These are phyloP conservation scores for Aciculosporium take DNA, from an alignment of 2,329 filamentous ascomycete species.

Conservation along the genomic window DNA sequence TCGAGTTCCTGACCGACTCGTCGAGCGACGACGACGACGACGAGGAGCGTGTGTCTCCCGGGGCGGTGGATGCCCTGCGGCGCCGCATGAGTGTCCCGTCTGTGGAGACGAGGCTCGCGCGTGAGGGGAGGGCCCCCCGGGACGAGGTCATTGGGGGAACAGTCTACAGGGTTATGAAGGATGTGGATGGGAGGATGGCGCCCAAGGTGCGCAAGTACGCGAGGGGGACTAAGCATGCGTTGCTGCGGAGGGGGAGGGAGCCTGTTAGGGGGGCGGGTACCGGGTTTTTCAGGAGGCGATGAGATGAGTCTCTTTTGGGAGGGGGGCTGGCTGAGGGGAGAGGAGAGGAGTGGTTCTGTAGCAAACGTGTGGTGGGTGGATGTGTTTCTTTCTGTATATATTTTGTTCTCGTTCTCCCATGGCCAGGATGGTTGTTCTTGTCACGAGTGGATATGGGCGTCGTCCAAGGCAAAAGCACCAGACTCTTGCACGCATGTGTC, in stretches of 20 bases:
- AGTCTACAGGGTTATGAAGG: conserved; percentile 34
- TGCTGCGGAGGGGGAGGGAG: conserved; percentile 31
- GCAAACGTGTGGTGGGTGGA: too few relatives aligned
- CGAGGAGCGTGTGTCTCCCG: conserved; percentile 30
- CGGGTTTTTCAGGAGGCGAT: conserved; percentile 28
- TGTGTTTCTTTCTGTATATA: too few relatives aligned
- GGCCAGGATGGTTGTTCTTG: too few relatives aligned
- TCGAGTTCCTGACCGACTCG: conserved; percentile 39
- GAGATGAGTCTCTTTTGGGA: not conserved
- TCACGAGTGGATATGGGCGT: too few relatives aligned
- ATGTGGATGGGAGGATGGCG: conserved; percentile 31
- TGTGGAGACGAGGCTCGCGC: conserved; percentile 23
- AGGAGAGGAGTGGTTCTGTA: too few relatives aligned
- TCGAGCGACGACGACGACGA: conserved; percentile 26
- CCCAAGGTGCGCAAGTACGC: conserved; percentile 32
- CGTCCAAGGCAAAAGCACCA: too few relatives aligned
- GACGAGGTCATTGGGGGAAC: conserved; percentile 39
- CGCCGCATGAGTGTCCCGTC: conserved; percentile 29
- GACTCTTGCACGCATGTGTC: too few relatives aligned
- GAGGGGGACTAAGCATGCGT: conserved; percentile 25
- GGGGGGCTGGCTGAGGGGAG: not conserved
- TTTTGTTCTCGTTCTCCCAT: too few relatives aligned
- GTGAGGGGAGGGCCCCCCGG: conserved; percentile 23
- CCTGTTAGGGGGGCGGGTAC: conserved; percentile 18
- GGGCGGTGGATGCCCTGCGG: conserved; percentile 19